These are phyloP conservation scores for Akanthomyces lecanii DNA, from an alignment of 2,329 filamentous ascomycete genomes.

Conservation along the genomic window DNA sequence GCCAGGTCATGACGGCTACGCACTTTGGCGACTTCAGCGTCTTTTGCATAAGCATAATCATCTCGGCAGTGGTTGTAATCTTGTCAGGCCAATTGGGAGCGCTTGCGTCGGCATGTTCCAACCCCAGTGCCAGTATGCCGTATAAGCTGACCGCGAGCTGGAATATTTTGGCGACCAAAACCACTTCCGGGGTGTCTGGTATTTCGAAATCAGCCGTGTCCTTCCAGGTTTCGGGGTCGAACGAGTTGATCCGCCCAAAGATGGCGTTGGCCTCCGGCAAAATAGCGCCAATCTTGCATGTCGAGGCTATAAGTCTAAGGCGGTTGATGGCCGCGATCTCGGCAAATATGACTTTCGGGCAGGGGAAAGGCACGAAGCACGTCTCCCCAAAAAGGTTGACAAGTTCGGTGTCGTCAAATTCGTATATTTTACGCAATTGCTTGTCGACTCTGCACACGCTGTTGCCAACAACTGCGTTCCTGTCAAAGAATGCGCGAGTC, in stretches of 20 bases:
- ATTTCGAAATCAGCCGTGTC: neutral
- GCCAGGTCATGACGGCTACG: conserved; percentile 2
- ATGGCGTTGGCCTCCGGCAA: neutral
- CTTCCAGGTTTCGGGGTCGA: neutral
- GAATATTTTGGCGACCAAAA: conserved; percentile 5
- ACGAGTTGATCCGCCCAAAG: conserved; percentile 3
- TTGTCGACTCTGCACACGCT: conserved; percentile 2
- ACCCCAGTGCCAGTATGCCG: conserved; percentile 1
- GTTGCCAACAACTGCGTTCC: conserved; percentile 7
- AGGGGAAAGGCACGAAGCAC: neutral
- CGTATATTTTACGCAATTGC: conserved; percentile 6
- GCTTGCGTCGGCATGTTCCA: neutral
- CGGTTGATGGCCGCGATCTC: conserved; percentile 13
- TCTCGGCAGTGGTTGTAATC: neutral
- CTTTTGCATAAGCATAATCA: conserved; percentile 1
- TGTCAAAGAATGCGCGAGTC: neutral
- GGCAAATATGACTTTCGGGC: conserved; percentile 6
- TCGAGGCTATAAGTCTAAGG: neutral
- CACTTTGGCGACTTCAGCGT: conserved; percentile 2
- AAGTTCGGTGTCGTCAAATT: conserved; percentile 4
- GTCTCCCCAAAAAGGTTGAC: neutral
- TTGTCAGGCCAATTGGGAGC: neutral
- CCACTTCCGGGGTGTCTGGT: conserved; percentile 5
- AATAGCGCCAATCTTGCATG: neutral
- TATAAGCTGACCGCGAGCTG: conserved; percentile 13